These are phyloP conservation scores for Pyrus communis DNA, from an alignment of 306 rosid species.

Conservation along the genomic window DNA sequence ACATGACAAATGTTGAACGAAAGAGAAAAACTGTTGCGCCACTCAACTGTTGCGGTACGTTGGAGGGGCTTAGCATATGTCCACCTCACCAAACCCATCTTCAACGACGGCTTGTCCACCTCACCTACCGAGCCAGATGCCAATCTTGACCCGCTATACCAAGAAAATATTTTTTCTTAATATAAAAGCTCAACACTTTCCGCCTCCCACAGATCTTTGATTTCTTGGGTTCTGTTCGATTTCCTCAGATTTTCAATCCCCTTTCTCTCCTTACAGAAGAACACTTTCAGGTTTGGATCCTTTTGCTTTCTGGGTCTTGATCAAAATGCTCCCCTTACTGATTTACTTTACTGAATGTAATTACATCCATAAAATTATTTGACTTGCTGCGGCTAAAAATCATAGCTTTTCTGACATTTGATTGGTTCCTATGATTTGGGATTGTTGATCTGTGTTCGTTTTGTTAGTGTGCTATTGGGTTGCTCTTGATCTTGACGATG, in stretches of 20 bases:
- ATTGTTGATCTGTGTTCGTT: neutral
- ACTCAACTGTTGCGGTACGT: neutral
- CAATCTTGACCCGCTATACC: constrained; percentile 3
- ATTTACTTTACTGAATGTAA: neutral
- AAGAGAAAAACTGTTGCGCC: neutral
- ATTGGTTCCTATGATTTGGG: neutral
- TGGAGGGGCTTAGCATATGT: neutral
- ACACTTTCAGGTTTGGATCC: constrained; percentile 36
- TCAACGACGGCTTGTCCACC: constrained; percentile 16
- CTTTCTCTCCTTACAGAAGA: neutral
- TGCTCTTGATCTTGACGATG: neutral
- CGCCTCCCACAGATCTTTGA: constrained; percentile 20
- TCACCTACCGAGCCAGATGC: constrained; percentile 17
- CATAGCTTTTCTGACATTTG: neutral
- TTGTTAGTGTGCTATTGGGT: neutral
- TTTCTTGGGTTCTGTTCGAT: neutral
- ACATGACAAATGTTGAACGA: no score
- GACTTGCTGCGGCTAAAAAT: neutral
- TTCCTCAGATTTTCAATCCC: neutral
- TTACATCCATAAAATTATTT: neutral
- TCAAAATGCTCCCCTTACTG: neutral
- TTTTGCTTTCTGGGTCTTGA: constrained; percentile 13
- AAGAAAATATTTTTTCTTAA: neutral
- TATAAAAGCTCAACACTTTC: neutral
- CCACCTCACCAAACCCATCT: neutral